Evolutionary conservation across 495 filamentous ascomycete genomes (phyloP).

Genomic region (Cladorrhinum samala): DNA sequence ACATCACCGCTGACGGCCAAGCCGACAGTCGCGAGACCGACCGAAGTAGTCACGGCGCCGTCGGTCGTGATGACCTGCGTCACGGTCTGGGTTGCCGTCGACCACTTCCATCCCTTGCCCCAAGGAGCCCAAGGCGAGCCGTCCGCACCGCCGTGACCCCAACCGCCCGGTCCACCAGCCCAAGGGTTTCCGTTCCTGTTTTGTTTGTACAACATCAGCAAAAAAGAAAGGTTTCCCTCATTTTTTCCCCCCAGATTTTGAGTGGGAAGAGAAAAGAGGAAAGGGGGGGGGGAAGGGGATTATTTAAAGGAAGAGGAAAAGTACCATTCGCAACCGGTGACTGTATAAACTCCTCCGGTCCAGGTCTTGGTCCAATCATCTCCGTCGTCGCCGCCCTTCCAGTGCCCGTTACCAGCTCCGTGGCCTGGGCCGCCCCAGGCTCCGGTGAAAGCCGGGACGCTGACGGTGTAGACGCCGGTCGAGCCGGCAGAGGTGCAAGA

Average conservation of each 20-base stretch:
- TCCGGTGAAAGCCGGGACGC: constrained; percentile 34
- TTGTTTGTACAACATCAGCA: neutral
- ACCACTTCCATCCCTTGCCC: constrained; percentile 37
- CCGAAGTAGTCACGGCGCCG: constrained; percentile 29
- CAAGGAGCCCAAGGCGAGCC: constrained; percentile 39
- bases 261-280: no score
- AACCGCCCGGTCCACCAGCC: constrained; percentile 42
- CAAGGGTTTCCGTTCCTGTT: constrained; percentile 34
- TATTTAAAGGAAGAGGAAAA: neutral
- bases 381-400: constrained; percentile 9
- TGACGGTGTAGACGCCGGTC: constrained; percentile 38
- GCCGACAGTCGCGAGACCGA: constrained; percentile 34
- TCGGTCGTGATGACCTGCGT: constrained; percentile 34
- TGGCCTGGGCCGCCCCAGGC: constrained; percentile 29
- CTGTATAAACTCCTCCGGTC: constrained; percentile 40
- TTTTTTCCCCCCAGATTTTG: no score
- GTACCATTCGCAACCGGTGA: constrained; percentile 39
- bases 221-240: no score
- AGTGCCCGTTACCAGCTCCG: no score
- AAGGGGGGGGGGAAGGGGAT: no score
- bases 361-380: constrained; percentile 29
- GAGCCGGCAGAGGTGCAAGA: constrained; percentile 34
- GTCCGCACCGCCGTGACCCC: constrained; percentile 30
- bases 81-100: constrained; percentile 24
- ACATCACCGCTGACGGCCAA: constrained; percentile 34